Evolutionary conservation across 495 filamentous ascomycete genomes (phyloP).

Genomic region (Neurospora sp.): DNA sequence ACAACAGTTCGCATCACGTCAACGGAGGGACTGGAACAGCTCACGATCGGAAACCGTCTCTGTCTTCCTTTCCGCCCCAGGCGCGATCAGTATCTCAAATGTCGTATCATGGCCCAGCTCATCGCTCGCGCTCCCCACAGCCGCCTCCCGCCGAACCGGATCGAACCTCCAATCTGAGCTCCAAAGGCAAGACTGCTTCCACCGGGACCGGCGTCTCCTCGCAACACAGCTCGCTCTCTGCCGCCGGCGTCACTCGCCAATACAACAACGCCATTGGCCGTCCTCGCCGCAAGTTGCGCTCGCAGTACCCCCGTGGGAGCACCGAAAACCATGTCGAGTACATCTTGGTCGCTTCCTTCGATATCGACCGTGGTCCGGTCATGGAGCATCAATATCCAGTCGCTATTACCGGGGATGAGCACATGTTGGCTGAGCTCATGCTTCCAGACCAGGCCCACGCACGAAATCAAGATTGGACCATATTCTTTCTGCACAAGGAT

Average conservation of each 20-base stretch:
- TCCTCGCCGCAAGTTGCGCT: slow-evolving; percentile 48
- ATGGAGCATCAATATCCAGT: slow-evolving; percentile 98
- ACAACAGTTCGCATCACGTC: slow-evolving; percentile 3
- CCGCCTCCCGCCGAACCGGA: slow-evolving; percentile 34
- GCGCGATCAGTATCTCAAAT: slow-evolving; percentile 43
- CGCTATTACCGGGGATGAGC: slow-evolving; percentile 90
- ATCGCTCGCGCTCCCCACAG: slow-evolving; percentile 43
- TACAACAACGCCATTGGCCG: slow-evolving; percentile 29
- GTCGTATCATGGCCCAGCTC: slow-evolving; percentile 27
- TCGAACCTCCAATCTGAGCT: slow-evolving; percentile 42
- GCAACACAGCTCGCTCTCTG: slow-evolving; percentile 44
- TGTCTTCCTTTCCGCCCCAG: slow-evolving; percentile 51
- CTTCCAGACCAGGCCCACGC: slow-evolving; percentile 94
- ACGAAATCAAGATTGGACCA: slow-evolving; percentile 95
- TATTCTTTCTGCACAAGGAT: slow-evolving; percentile 97
- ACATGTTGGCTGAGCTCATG: slow-evolving; percentile 98
- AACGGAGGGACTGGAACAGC: not conserved
- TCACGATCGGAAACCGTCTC: slow-evolving; percentile 37
- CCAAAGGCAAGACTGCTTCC: slow-evolving; percentile 46
- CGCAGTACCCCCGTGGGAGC: slow-evolving; percentile 74
- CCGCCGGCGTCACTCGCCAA: slow-evolving; percentile 22
- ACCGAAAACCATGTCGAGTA: slow-evolving; percentile 95
- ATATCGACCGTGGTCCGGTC: slow-evolving; percentile 88
- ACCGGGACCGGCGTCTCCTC: slow-evolving; percentile 38
- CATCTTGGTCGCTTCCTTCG: slow-evolving; percentile 96